A percentile compares a stretch with the other conserved stretches of the same genome.
Conservation (phyloP, 2,329 filamentous ascomycete species). For the Knoxdaviesia proteae region DNA sequence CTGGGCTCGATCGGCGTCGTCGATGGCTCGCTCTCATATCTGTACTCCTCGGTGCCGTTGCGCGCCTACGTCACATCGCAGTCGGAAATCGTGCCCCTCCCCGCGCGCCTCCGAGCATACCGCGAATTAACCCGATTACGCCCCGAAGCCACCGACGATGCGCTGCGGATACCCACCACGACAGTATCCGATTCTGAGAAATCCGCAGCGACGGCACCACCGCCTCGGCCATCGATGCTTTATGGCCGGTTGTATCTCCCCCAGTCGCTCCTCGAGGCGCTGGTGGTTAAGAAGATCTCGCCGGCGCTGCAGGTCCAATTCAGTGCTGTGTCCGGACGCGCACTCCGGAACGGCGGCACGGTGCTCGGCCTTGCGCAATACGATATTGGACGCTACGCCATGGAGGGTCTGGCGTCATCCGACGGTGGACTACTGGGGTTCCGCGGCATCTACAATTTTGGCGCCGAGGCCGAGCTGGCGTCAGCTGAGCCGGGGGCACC, state of each 20-base stretch:
- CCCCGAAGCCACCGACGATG: conserved; percentile 8
- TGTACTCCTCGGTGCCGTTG: conserved; percentile 76
- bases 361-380: conserved; percentile 56
- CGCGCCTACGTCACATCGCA: conserved; percentile 39
- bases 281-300: conserved; percentile 61
- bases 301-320: conserved; percentile 63
- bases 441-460: conserved; percentile 87
- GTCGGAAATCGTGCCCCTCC: conserved; percentile 57
- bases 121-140: conserved; percentile 49
- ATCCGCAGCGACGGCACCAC: too few species aligned
- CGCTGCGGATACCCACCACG: conserved; percentile 10
- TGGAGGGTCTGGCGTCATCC: conserved; percentile 80
- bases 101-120: conserved; percentile 63
- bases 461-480: conserved; percentile 37
- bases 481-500: not conserved
- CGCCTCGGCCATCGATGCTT: conserved; percentile 32
- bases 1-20: conserved; percentile 78
- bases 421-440: conserved; percentile 78
- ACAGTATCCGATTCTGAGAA: too few species aligned
- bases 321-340: conserved; percentile 53
- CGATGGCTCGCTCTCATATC: conserved; percentile 90
- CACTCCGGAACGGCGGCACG: conserved; percentile 55
- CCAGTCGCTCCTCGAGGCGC: conserved; percentile 64
- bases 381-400: conserved; percentile 68
- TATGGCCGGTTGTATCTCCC: conserved; percentile 70